These are phyloP conservation scores for Colletotrichum liriopes DNA, from an alignment of 2,329 filamentous ascomycete genomes.

Conservation along the genomic window DNA sequence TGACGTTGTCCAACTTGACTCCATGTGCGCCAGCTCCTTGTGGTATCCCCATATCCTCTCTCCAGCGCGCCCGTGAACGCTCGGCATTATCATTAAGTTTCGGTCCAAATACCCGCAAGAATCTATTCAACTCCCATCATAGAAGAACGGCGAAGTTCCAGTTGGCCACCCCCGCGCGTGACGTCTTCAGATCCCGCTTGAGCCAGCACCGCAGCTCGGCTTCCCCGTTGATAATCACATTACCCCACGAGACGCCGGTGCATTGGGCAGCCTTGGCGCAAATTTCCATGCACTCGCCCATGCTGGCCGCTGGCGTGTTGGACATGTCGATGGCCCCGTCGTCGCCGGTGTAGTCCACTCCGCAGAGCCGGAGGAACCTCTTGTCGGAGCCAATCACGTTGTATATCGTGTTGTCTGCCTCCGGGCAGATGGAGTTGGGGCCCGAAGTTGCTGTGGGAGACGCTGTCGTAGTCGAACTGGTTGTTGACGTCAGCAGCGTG, in stretches of 20 bases:
- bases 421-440: constrained; percentile 56
- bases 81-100: constrained; percentile 16
- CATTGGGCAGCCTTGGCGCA: constrained; percentile 59
- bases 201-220: constrained; percentile 61
- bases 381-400: constrained; percentile 57
- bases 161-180: constrained; percentile 51
- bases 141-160: constrained; percentile 62
- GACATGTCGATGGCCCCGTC: constrained; percentile 54
- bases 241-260: constrained; percentile 62
- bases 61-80: background rate
- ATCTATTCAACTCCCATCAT: constrained; percentile 8
- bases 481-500: constrained; percentile 4
- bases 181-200: constrained; percentile 55
- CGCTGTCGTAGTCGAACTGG: constrained; percentile 42
- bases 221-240: constrained; percentile 56
- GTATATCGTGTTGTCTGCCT: constrained; percentile 62
- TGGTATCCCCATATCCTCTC: constrained; percentile 1
- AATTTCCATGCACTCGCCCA: constrained; percentile 62
- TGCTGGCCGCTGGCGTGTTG: constrained; percentile 55
- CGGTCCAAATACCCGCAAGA: background rate
- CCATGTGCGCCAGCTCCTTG: constrained; percentile 7
- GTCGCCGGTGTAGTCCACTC: constrained; percentile 60
- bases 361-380: constrained; percentile 61
- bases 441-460: constrained; percentile 47
- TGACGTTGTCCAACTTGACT: background rate